These are phyloP conservation scores for Cucumis cinereus DNA, from an alignment of 306 rosid genomes.

Conservation along the genomic window DNA sequence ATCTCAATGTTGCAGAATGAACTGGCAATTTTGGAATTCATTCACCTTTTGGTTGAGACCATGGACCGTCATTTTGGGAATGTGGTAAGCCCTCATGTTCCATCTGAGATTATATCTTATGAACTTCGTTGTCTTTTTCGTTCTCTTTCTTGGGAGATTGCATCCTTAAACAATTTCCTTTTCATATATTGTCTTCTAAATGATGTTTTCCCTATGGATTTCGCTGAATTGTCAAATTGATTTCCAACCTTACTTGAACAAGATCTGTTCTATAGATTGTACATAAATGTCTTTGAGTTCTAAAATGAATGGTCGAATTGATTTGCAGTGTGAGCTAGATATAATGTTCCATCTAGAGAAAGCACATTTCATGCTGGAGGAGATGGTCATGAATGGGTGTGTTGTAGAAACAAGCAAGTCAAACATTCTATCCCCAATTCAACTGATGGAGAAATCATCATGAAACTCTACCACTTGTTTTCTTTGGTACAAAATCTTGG, in stretches of 20 bases:
- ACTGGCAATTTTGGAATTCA: conserved; percentile 86
- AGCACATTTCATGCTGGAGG: conserved; percentile 96
- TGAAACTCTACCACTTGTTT: conserved; percentile 12
- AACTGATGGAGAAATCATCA: conserved; percentile 76
- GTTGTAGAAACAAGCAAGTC: conserved; percentile 40
- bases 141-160: not conserved
- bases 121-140: not conserved
- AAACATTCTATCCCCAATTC: conserved; percentile 68
- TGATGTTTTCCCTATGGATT: not conserved
- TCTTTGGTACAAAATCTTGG: not conserved
- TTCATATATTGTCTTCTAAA: not conserved
- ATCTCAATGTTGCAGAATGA: conserved; percentile 53
- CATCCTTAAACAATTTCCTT: not conserved
- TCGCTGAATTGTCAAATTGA: not conserved
- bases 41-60: conserved; percentile 87
- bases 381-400: conserved; percentile 96
- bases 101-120: not conserved
- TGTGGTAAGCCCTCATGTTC: conserved; percentile 40
- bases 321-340: conserved; percentile 88
- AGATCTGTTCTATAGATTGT: no score
- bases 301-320: not conserved
- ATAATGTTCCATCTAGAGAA: conserved; percentile 97
- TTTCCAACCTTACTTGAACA: not conserved
- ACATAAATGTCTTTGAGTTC: no score
- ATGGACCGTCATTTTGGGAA: conserved; percentile 98